Base-by-base conservation (phyloP, 2,329 filamentous ascomycete genomes). In the Fusarium liriodendri region DNA sequence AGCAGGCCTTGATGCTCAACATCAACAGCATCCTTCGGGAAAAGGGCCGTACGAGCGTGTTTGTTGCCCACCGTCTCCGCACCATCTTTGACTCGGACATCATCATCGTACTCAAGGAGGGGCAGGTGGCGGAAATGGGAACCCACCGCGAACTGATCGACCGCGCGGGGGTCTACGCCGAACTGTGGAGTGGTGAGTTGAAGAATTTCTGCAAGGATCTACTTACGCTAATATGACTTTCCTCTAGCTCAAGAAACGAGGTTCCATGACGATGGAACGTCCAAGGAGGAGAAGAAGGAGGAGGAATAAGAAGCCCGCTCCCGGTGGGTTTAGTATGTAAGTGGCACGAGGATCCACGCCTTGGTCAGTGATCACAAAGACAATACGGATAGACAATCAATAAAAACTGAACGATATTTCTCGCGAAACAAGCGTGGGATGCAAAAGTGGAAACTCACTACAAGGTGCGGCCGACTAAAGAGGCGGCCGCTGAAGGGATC, bases 61-160 rank as follows among this genome's bases (percentile, higher is more conserved):
- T 98, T 80, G 93, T 99, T 6, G 97, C 97, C 8, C 97, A 98
- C 82, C 90, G 97, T 20, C 85, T 99, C 69, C 90, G 96, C 62
- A 98, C 97, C 0, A 98, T 99, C 74, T 97, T 94, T 79, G 97
- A 98, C 79, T 94, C 94, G 42, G 94, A 98, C 83, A 86, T 95
- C 77, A 98, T 98, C 77, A 95, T 98, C 77, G 97, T 98, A 40
- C 85, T 98, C 66, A 93, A 92, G 80, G 92, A 94, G 69, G 97
- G 97, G 0, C 87, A 86, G 16, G 95, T 98, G n/a, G 94, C 92
- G 3, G 97, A 98, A 84, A 91, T 90, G 82, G 97, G 97, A 16
- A 97, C 94, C 18, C 97, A 99, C 82, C 89, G 93, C 68, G 90
- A 97, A 81, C 84, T 99, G 67, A 90, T 98, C 71, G 93, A 97